Base-by-base conservation (phyloP, 495 filamentous ascomycete species). In the Articulospora tetracladia region DNA sequence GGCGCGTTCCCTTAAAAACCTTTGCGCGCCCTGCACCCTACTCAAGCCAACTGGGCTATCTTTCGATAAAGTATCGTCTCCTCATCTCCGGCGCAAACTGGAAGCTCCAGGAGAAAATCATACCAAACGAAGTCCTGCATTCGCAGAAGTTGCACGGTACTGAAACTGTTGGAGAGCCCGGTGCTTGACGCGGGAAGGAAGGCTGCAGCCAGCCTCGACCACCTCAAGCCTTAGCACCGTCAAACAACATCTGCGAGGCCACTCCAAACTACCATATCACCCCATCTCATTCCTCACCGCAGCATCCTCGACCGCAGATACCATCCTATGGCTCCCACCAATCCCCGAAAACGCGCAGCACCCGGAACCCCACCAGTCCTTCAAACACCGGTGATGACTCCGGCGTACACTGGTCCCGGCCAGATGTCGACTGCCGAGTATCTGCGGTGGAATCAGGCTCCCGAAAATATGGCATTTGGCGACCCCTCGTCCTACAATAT, bases 291-390 rank as follows among this genome's bases (percentile, higher is more conserved):
- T 26, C 54, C 48, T 57, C 56, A 60, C 46, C 57, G 57, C 64
- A 56, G 46, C 34, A 24, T 27, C 55, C 13, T 54, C 49, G 22
- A 28, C 53, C 57, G 57, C 46, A 63, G 62, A 53, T 20, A 56
- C 55, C 20, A 25, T 51, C 56, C 23, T 57, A 69, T 69, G 64
- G 62, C 64, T 63, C 79, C 70, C 49, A 73, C 78, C 26, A 83
- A 82, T 59, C 66, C 82, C 51, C 80, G 88, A 73, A 93, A 93
- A 75, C 79, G 90, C 71, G 79, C 89, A 60, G 88, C 89, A 28
- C 86, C 90, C 47, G 90, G 89, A 65, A 72, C 87, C 39, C 78
- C 80, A 1, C 85, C 88, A 6, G 44, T 51, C 25, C 19, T 60
- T 12, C 59, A 62, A 59, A 22, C 62, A 26, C 22, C 61, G 22